These are phyloP conservation scores for Xylariaceae sp. DNA, from an alignment of 2,329 filamentous ascomycete species.

Conservation along the genomic window DNA sequence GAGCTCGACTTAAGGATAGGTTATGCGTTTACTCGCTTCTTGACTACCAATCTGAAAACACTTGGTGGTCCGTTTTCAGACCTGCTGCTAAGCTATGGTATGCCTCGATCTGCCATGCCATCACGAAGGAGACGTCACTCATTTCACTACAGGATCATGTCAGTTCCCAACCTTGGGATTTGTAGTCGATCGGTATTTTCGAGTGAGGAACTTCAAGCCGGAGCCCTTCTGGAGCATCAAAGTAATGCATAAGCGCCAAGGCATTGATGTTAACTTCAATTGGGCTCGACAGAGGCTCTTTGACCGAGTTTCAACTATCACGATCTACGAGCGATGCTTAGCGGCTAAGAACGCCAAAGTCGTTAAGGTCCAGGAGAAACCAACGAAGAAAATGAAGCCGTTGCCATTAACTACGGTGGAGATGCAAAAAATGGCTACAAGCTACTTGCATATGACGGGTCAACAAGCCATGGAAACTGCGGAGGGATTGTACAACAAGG, in stretches of 20 bases:
- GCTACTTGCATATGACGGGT: slow-evolving; percentile 84
- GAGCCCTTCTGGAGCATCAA: slow-evolving; percentile 93
- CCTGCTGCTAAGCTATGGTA: slow-evolving; percentile 75
- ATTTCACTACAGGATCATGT: slow-evolving; percentile 61
- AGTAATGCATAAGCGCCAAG: slow-evolving; percentile 70
- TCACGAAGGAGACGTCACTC: slow-evolving; percentile 9
- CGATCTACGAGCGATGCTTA: slow-evolving; percentile 84
- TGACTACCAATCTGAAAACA: slow-evolving; percentile 70
- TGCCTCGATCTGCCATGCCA: slow-evolving; percentile 16
- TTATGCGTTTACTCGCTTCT: slow-evolving; percentile 83
- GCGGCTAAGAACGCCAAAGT: slow-evolving; percentile 71
- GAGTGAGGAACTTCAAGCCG: slow-evolving; percentile 87
- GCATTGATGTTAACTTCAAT: slow-evolving; percentile 73
- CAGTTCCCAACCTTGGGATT: slow-evolving; percentile 97
- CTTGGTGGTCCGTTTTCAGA: slow-evolving; percentile 63
- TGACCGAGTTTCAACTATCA: slow-evolving; percentile 72
- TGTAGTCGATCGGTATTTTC: slow-evolving; percentile 92
- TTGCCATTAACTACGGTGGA: slow-evolving; percentile 93
- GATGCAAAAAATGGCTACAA: slow-evolving; percentile 89
- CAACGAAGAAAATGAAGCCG: slow-evolving; percentile 90
- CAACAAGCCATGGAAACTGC: slow-evolving; percentile 85
- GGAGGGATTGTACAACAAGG: slow-evolving; percentile 84
- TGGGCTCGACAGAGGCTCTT: slow-evolving; percentile 84
- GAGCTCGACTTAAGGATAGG: slow-evolving; percentile 92
- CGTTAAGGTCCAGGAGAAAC: slow-evolving; percentile 80